Percentiles rank a stretch among this genome's conserved stretches.
phyloP scores from a whole-genome alignment of 176 grass and related monocot species.

The Carex pumila region DNA sequence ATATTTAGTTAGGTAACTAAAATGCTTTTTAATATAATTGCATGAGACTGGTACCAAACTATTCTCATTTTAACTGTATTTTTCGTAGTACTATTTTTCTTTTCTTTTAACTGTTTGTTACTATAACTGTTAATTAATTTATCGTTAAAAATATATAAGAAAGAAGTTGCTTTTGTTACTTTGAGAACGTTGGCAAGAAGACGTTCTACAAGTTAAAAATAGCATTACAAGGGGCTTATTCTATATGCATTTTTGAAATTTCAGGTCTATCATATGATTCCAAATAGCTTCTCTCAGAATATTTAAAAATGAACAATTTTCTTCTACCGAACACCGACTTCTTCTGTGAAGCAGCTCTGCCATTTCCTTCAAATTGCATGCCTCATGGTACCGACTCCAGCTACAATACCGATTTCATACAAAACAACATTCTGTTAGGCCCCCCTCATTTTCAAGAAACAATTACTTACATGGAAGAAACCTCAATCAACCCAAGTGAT shows the following conservation, averaged over 20 bases:
- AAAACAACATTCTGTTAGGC: conserved; percentile 26
- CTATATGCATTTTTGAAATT: neutral
- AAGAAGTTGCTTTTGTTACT: neutral
- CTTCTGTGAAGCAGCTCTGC: conserved; percentile 21
- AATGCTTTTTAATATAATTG: neutral
- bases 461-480: conserved; percentile 15
- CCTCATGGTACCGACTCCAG: conserved; percentile 22
- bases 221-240: neutral
- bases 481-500: conserved; percentile 12
- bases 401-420: conserved; percentile 5
- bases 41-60: neutral
- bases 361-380: conserved; percentile 31
- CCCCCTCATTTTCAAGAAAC: conserved; percentile 14
- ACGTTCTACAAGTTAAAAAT: neutral
- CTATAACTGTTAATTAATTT: neutral
- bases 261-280: conserved; percentile 22
- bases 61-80: neutral
- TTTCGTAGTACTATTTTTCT: neutral
- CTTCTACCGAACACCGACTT: conserved; percentile 28
- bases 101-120: neutral
- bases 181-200: neutral
- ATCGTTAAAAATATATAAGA: neutral
- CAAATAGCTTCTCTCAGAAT: conserved; percentile 23
- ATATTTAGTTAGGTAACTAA: neutral
- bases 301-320: conserved; percentile 30